phyloP scores from a whole-genome alignment of 306 rosid genomes.

The Comarum palustre region DNA sequence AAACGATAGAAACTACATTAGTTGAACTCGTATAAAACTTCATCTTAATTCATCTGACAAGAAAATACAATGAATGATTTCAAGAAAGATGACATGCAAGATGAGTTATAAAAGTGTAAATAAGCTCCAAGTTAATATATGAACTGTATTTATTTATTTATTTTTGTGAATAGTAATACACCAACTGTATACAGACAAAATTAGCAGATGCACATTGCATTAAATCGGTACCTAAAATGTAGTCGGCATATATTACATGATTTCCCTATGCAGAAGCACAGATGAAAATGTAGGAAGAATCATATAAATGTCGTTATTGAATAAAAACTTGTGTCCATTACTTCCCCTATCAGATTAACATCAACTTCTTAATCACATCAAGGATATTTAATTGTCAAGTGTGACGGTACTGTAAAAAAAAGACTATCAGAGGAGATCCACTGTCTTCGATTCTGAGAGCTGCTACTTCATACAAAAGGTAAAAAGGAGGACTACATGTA shows the following conservation, averaged over 20 bases:
- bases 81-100: neutral
- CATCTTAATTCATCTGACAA: neutral
- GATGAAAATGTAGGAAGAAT: neutral
- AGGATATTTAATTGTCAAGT: neutral
- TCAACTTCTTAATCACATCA: neutral
- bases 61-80: neutral
- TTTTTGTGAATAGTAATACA: too few relatives aligned
- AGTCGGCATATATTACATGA: neutral
- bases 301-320: neutral
- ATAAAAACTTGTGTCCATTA: neutral
- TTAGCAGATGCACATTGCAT: neutral
- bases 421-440: neutral
- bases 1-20: constrained; percentile 6
- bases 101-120: neutral
- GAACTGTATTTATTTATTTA: neutral
- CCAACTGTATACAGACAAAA: neutral
- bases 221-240: neutral
- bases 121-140: neutral
- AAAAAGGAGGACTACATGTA: neutral
- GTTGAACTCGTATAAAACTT: neutral
- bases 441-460: neutral
- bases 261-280: neutral
- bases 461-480: neutral
- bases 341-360: neutral
- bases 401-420: neutral